Conservation (phyloP, 768 basidiomycete genomes). For the Arthromyces matolae region DNA sequence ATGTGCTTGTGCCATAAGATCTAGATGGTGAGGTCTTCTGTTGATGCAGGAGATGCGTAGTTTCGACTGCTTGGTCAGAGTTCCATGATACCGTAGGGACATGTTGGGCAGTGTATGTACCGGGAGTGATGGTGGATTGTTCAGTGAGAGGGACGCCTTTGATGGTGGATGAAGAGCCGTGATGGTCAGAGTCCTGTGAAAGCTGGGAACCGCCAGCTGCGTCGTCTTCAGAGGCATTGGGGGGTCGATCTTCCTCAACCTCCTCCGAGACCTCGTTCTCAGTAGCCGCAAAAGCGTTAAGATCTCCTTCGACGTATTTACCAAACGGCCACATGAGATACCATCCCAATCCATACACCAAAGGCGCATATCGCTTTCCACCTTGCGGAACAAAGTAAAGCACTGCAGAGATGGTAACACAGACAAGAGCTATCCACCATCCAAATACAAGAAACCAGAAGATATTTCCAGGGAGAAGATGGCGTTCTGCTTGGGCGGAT, state of each 20-base stretch:
- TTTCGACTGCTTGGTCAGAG: conserved; percentile 39
- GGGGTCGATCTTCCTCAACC: conserved; percentile 27
- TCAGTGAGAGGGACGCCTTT: conserved; percentile 37
- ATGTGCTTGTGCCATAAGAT: conserved; percentile 64
- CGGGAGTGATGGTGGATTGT: conserved; percentile 42
- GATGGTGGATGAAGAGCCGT: conserved; percentile 16
- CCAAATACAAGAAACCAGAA: conserved; percentile 90
- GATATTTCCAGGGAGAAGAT: conserved; percentile 90
- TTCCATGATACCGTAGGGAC: conserved; percentile 42
- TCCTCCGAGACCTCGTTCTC: conserved; percentile 30
- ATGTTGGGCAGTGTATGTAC: conserved; percentile 29
- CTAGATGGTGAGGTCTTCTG: conserved; percentile 43
- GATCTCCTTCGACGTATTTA: conserved; percentile 91
- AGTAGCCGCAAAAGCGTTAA: conserved; percentile 35
- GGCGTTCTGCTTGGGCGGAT: conserved; percentile 89
- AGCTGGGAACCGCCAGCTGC: conserved; percentile 36
- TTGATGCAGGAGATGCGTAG: conserved; percentile 40
- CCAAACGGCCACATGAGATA: conserved; percentile 98
- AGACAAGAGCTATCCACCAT: conserved; percentile 84
- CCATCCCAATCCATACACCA: conserved; percentile 91
- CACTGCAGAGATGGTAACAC: conserved; percentile 61
- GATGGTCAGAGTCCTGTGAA: conserved; percentile 13
- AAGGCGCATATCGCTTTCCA: conserved; percentile 76
- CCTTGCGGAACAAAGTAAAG: conserved; percentile 77
- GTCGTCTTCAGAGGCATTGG: conserved; percentile 30